These are phyloP conservation scores for Cantharellus cinnabarinus DNA, from an alignment of 768 basidiomycete species.

Conservation along the genomic window DNA sequence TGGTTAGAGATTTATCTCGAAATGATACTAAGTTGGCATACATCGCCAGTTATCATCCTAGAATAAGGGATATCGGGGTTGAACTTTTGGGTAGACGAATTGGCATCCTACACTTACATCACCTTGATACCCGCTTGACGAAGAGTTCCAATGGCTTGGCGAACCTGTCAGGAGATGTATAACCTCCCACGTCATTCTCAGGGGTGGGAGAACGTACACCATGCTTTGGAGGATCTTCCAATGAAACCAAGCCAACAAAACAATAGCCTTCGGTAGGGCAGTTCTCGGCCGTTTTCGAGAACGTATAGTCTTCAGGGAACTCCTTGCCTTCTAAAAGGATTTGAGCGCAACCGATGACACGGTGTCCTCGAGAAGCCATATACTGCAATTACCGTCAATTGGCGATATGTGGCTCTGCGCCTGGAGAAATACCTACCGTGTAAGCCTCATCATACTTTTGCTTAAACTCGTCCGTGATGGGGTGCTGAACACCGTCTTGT, in stretches of 20 bases:
- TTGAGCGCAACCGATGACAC: conserved; percentile 55
- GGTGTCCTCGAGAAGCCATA: conserved; percentile 58
- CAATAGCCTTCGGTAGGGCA: conserved; percentile 38
- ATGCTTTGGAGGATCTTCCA: conserved; percentile 53
- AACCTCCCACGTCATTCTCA: neutral
- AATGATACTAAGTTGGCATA: neutral
- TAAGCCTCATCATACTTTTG: conserved; percentile 38
- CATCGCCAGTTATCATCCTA: conserved; percentile 42
- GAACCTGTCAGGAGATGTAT: conserved; percentile 14
- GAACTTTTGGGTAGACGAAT: neutral
- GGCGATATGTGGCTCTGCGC: neutral
- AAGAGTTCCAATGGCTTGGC: conserved; percentile 50
- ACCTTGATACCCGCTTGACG: conserved; percentile 54
- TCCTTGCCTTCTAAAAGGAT: conserved; percentile 28
- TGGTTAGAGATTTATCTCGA: neutral
- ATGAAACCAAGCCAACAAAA: conserved; percentile 43
- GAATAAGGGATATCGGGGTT: neutral
- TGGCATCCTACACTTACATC: conserved; percentile 16
- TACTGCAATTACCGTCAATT: conserved; percentile 23
- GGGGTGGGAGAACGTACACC: conserved; percentile 18
- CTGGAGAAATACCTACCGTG: conserved; percentile 22
- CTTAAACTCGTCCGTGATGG: conserved; percentile 37
- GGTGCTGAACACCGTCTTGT: conserved; percentile 26
- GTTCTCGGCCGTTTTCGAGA: conserved; percentile 33
- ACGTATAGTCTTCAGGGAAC: conserved; percentile 28